These are phyloP conservation scores for Quercus rubra DNA, from an alignment of 306 rosid species.

Conservation along the genomic window DNA sequence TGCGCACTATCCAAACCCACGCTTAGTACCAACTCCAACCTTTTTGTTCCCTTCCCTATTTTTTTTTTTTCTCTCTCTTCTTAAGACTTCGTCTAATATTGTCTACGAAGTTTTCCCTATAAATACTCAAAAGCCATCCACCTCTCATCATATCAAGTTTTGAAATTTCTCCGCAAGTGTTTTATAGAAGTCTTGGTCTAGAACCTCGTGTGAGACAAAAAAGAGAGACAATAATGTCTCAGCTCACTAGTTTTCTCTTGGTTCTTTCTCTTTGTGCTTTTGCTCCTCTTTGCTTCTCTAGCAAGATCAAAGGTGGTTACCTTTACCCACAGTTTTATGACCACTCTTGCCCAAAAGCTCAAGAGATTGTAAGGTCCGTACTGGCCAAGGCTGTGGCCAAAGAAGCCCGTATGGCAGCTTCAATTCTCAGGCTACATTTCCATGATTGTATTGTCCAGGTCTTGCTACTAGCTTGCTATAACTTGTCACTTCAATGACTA, in stretches of 20 bases:
- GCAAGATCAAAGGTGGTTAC: slow-evolving; percentile 24
- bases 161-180: not conserved
- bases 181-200: not conserved
- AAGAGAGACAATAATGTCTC: slow-evolving; percentile 39
- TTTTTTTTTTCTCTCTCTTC: not conserved
- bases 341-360: slow-evolving; percentile 68
- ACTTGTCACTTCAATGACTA: too few species aligned
- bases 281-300: slow-evolving; percentile 51
- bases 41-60: not conserved
- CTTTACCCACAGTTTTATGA: slow-evolving; percentile 80
- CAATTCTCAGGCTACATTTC: slow-evolving; percentile 77
- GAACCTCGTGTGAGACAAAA: not conserved
- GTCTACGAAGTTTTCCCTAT: slow-evolving; percentile 29
- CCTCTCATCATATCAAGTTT: slow-evolving; percentile 23
- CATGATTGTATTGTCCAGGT: slow-evolving; percentile 97
- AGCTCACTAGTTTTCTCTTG: slow-evolving; percentile 28
- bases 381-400: slow-evolving; percentile 58
- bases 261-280: slow-evolving; percentile 57
- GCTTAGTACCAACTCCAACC: slow-evolving; percentile 49
- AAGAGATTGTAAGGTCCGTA: slow-evolving; percentile 56
- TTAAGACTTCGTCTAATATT: not conserved
- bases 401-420: slow-evolving; percentile 82
- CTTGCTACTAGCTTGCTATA: not conserved
- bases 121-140: slow-evolving; percentile 26
- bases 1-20: too few species aligned